phyloP scores from a whole-genome alignment of 257 asterid species.

The Orobanche coerulescens region DNA sequence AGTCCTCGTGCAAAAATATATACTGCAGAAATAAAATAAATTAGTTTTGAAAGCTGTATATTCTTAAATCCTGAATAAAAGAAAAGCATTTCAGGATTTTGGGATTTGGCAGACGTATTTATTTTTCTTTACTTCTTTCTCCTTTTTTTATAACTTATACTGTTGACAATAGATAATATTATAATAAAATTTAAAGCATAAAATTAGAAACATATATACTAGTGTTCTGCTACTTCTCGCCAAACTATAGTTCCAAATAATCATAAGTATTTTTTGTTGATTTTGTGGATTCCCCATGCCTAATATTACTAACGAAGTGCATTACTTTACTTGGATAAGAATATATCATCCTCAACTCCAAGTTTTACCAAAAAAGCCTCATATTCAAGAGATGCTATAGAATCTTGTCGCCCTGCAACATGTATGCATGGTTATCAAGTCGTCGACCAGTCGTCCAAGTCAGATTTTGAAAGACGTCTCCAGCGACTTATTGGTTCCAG shows the following conservation, averaged over 20 bases:
- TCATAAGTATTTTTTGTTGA: neutral
- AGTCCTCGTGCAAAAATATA: slow-evolving; percentile 87
- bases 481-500: no score
- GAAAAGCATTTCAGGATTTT: neutral
- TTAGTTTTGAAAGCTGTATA: slow-evolving; percentile 15
- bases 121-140: neutral
- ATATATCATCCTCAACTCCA: neutral
- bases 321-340: neutral
- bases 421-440: no score
- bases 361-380: slow-evolving; percentile 5
- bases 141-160: neutral
- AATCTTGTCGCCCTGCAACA: slow-evolving; percentile 10
- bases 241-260: neutral
- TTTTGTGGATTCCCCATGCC: neutral
- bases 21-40: slow-evolving; percentile 43
- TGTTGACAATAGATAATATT: slow-evolving; percentile 2
- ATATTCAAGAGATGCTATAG: neutral
- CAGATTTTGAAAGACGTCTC: no score
- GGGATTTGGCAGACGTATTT: neutral
- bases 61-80: slow-evolving; percentile 8
- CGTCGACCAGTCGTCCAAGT: no score
- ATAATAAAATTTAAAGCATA: slow-evolving; percentile 11
- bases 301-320: slow-evolving; percentile 4
- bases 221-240: neutral
- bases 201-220: neutral